Conservation (phyloP, 2,329 filamentous ascomycete genomes). For the Fusarium torulosum region DNA sequence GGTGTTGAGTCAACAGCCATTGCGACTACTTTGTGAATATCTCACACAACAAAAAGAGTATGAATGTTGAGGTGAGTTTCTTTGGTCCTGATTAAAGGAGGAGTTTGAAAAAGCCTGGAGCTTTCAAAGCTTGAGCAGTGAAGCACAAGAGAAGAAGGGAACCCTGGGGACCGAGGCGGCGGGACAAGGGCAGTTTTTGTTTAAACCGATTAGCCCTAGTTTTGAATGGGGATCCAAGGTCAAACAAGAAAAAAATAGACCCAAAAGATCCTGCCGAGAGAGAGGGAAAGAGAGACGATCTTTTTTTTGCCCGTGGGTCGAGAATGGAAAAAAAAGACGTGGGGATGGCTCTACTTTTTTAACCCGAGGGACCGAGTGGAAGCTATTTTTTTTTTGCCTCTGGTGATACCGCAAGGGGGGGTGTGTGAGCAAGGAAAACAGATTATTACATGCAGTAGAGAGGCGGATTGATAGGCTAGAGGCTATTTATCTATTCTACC, state of each 20-base stretch:
- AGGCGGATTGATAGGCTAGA: conserved; percentile 1
- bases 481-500: not conserved
- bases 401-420: not conserved
- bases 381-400: conserved; percentile 18
- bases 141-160: conserved; percentile 20
- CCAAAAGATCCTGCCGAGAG: conserved; percentile 4
- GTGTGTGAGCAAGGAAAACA: not conserved
- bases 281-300: conserved; percentile 22
- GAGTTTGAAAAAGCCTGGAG: conserved; percentile 11
- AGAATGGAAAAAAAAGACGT: conserved; percentile 2
- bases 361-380: conserved; percentile 20
- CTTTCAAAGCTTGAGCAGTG: conserved; percentile 35
- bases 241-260: too few species aligned
- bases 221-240: not conserved
- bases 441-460: not conserved
- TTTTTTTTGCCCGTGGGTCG: conserved; percentile 25
- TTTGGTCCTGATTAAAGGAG: too few species aligned
- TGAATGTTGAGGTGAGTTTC: too few species aligned
- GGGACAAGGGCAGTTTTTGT: conserved; percentile 17
- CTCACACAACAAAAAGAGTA: not conserved
- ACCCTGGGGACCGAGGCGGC: conserved; percentile 8
- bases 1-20: conserved; percentile 43
- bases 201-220: conserved; percentile 21
- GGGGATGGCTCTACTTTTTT: conserved; percentile 35
- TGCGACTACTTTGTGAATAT: not conserved